Evolutionary conservation across 306 rosid species (phyloP), one percentile per base, ranked within the genome.

Genomic region (cucumber (Cucumis sativus)): DNA sequence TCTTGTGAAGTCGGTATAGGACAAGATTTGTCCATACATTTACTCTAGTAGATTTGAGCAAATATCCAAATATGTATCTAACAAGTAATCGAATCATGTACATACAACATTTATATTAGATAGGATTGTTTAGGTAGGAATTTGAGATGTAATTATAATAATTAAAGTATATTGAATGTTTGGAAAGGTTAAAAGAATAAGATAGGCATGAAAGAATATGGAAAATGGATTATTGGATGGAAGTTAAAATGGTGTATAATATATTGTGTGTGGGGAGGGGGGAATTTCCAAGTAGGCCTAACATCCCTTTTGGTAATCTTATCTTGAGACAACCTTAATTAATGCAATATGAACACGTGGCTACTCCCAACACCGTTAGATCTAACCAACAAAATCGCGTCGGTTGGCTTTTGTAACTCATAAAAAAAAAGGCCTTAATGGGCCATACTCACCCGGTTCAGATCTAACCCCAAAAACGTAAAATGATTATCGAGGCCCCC

Each of bases 321-420:
- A 35, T 40, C 78, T 0, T 4, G 45, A 52, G 71, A 75, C 80
- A 79, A 52, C 69, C 67, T 62, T 58, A 79, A 14, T 79, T 60
- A 83, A 76, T 79, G 76, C 77, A 33, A 70, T 20, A 71, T 15
- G 59, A 3, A 49, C 20, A 76, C 80, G 78, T 69, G 81, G 80
- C 20, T 41, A 39, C 76, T 60, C 51, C n/a, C 18, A 75, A 30
- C 64, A 25, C 78, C 78, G 45, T 51, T 6, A 3, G 80, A 83
- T 69, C 23, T 66, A 58, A 61, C 66, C 74, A 65, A 82, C 21
- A n/a, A 12, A 18, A 78, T 43, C 18, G 18, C 71, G 49, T 79
- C 57, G 66, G 80, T 17, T 70, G 75, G 75, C 25, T 75, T 41
- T 23, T 23, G 54, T 20, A 45, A 69, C 18, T 69, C 57, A 69